These are phyloP conservation scores for Calonectria crousiana DNA, from an alignment of 2,329 filamentous ascomycete species.

Conservation along the genomic window DNA sequence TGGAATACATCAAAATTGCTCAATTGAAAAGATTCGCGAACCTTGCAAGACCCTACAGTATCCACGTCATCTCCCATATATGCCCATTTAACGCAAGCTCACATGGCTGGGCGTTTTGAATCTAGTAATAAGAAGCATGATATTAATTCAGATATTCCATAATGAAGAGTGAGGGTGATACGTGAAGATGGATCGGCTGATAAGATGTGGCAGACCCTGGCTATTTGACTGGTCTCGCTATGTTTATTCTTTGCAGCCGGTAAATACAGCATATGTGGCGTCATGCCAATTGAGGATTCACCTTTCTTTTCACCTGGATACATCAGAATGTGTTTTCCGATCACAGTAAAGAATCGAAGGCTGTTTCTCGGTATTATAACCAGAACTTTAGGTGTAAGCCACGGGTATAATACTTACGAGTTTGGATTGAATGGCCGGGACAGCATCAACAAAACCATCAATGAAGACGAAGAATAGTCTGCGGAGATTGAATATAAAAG, in stretches of 20 bases:
- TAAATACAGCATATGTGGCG: not conserved
- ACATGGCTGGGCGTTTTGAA: not conserved
- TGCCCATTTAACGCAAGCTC: not conserved
- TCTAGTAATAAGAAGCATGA: not conserved
- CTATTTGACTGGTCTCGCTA: not conserved
- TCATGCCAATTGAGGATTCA: not conserved
- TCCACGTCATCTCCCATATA: not conserved
- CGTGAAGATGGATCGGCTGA: not conserved
- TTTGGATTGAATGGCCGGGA: conserved; percentile 65
- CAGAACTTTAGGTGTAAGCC: not conserved
- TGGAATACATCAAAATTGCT: not conserved
- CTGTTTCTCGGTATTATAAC: not conserved
- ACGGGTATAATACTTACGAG: not conserved
- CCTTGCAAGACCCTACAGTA: not conserved
- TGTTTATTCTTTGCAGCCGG: not conserved
- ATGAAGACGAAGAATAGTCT: conserved; percentile 64
- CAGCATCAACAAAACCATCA: conserved; percentile 80
- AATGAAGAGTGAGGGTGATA: not conserved
- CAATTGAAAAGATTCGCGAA: not conserved
- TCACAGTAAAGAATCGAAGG: not conserved
- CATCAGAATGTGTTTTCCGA: not conserved
- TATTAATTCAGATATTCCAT: not conserved
- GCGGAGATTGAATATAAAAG: conserved; percentile 60
- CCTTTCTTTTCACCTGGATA: not conserved
- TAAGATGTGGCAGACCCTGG: not conserved